Evolutionary conservation across 352 stramenopile species (phyloP).

Genomic region (Pythium pyrilobum): DNA sequence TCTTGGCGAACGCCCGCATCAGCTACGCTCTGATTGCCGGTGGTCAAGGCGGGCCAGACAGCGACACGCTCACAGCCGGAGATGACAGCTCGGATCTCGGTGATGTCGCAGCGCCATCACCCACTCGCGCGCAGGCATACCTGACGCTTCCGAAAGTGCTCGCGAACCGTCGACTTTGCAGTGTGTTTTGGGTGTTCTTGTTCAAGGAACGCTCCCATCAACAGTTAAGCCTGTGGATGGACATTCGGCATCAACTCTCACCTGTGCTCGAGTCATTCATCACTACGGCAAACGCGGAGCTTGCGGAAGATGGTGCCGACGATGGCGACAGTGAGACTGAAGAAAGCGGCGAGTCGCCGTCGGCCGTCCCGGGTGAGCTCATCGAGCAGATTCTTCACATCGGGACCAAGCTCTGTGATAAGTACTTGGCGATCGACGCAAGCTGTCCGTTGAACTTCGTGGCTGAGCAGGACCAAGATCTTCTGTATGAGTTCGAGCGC

Average conservation of each 20-base stretch:
- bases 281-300: conserved; percentile 29
- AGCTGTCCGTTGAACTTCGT: conserved; percentile 68
- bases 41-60: conserved; percentile 13
- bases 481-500: conserved; percentile 58
- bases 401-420: conserved; percentile 48
- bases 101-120: conserved; percentile 2
- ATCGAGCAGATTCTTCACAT: conserved; percentile 65
- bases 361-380: conserved; percentile 41
- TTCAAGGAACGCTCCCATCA: conserved; percentile 83
- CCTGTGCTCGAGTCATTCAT: conserved; percentile 61
- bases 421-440: conserved; percentile 49
- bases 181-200: conserved; percentile 84
- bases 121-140: conserved; percentile 30
- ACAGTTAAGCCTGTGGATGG: conserved; percentile 82
- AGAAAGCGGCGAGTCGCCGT: conserved; percentile 2
- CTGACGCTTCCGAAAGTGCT: conserved; percentile 73
- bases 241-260: conserved; percentile 64
- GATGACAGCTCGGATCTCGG: conserved; percentile 13
- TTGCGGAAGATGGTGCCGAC: conserved; percentile 12
- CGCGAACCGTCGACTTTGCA: conserved; percentile 70
- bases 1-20: conserved; percentile 52
- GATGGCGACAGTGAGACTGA: conserved; percentile 20
- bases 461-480: conserved; percentile 45
- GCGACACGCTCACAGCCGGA: conserved; percentile 14
- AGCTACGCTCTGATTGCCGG: conserved; percentile 37